Evolutionary conservation across 306 rosid species (phyloP).

Genomic region (Senna tora): DNA sequence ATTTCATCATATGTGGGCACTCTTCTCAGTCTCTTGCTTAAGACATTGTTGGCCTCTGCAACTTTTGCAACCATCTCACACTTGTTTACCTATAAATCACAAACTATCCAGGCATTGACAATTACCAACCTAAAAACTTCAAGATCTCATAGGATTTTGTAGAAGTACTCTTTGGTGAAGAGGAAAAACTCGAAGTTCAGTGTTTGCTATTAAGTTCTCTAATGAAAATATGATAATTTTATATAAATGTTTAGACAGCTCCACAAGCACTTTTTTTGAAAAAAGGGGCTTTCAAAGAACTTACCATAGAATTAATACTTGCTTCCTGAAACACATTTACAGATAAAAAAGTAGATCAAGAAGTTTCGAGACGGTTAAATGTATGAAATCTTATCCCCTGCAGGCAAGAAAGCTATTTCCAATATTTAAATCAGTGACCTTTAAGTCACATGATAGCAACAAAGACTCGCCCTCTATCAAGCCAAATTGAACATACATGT

Average conservation of each 20-base stretch:
- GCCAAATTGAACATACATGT: background rate
- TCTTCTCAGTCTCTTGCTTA: slow-evolving; percentile 51
- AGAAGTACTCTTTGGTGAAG: background rate
- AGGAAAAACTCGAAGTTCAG: too few species aligned
- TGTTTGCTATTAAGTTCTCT: too few species aligned
- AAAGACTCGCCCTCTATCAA: too few species aligned
- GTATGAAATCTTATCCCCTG: too few species aligned
- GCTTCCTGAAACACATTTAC: background rate
- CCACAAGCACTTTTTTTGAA: background rate
- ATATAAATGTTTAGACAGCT: too few species aligned
- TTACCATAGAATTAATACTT: background rate
- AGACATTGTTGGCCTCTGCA: slow-evolving; percentile 54
- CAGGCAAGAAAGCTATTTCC: too few species aligned
- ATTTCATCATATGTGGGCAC: slow-evolving; percentile 63
- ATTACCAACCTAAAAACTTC: slow-evolving; percentile 45
- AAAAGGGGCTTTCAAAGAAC: background rate
- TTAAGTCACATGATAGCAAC: too few species aligned
- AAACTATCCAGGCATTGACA: slow-evolving; percentile 76
- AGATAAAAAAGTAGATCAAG: background rate
- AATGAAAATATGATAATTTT: too few species aligned
- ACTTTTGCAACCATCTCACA: slow-evolving; percentile 65
- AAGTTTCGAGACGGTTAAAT: too few species aligned
- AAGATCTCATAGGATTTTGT: background rate
- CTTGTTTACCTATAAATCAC: slow-evolving; percentile 62
- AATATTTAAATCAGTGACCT: too few species aligned